A percentile compares a stretch with the other conserved stretches of the same genome.
Conservation (phyloP, 306 rosid species). For the Abrus pulchellus region DNA sequence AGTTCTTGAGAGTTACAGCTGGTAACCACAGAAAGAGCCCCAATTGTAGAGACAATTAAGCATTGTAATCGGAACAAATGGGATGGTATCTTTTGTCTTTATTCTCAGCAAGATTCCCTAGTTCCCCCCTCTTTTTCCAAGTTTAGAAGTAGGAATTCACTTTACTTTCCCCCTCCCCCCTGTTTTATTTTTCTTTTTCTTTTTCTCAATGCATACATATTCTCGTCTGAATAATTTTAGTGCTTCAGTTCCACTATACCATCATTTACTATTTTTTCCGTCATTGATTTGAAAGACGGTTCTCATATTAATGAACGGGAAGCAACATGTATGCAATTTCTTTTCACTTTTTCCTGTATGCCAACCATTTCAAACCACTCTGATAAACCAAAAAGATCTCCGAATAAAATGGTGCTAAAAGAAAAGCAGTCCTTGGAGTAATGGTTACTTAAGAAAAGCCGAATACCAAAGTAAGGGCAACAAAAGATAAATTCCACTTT, state of each 20-base stretch:
- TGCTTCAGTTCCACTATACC: constrained; percentile 12
- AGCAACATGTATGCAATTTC: not conserved
- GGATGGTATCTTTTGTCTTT: constrained; percentile 43
- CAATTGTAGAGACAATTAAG: constrained; percentile 25
- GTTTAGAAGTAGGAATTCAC: not conserved
- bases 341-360: not conserved
- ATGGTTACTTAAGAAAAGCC: not conserved
- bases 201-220: not conserved
- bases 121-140: not conserved
- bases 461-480: not conserved
- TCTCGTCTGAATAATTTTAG: not conserved
- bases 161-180: not conserved
- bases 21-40: constrained; percentile 50
- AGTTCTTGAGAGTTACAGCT: constrained; percentile 44
- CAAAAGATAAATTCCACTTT: not conserved
- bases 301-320: constrained; percentile 1
- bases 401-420: not conserved
- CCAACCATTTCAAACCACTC: not conserved
- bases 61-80: constrained; percentile 45
- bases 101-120: constrained; percentile 27
- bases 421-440: not conserved
- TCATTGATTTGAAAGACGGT: constrained; percentile 12
- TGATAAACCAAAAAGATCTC: not conserved
- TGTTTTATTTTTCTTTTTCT: not conserved
- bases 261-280: not conserved